Conservation (phyloP, 2,329 filamentous ascomycete species). For the Emericellopsis cladophorae region DNA sequence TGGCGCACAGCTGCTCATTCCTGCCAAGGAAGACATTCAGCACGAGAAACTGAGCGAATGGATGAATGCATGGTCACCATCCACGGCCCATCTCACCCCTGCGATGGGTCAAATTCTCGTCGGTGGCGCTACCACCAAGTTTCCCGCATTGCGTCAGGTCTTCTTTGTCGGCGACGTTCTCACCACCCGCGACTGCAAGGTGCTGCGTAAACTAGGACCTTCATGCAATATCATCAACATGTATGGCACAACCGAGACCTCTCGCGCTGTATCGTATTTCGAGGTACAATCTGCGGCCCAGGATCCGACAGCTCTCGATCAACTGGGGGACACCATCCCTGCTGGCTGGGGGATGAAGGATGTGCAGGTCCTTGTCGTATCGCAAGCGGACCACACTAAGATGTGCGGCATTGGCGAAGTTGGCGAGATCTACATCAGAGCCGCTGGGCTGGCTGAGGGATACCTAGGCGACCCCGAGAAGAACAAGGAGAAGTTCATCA, state of each 20-base stretch:
- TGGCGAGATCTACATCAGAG: conserved; percentile 74
- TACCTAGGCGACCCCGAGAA: conserved; percentile 51
- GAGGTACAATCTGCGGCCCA: conserved; percentile 56
- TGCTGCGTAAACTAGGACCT: conserved; percentile 61
- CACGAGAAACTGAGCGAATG: conserved; percentile 81
- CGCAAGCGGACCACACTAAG: conserved; percentile 50
- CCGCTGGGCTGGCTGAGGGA: conserved; percentile 72
- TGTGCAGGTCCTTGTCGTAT: conserved; percentile 77
- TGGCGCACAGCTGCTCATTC: conserved; percentile 67
- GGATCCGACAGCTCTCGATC: conserved; percentile 39
- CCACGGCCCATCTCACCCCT: conserved; percentile 70
- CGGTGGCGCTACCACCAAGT: conserved; percentile 67
- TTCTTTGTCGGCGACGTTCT: conserved; percentile 96
- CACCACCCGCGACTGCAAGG: conserved; percentile 69
- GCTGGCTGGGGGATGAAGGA: conserved; percentile 79
- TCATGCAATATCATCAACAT: conserved; percentile 6
- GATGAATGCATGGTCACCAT: conserved; percentile 65
- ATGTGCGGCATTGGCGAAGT: conserved; percentile 71
- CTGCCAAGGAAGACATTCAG: conserved; percentile 64
- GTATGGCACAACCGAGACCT: conserved; percentile 11
- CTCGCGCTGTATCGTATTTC: conserved; percentile 59
- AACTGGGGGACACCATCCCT: conserved; percentile 56
- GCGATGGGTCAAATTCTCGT: conserved; percentile 45
- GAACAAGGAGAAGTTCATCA: conserved; percentile 65
- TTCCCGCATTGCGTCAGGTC: conserved; percentile 62